phyloP scores from a whole-genome alignment of 2,329 filamentous ascomycete genomes.

The Alternaria burnsii region DNA sequence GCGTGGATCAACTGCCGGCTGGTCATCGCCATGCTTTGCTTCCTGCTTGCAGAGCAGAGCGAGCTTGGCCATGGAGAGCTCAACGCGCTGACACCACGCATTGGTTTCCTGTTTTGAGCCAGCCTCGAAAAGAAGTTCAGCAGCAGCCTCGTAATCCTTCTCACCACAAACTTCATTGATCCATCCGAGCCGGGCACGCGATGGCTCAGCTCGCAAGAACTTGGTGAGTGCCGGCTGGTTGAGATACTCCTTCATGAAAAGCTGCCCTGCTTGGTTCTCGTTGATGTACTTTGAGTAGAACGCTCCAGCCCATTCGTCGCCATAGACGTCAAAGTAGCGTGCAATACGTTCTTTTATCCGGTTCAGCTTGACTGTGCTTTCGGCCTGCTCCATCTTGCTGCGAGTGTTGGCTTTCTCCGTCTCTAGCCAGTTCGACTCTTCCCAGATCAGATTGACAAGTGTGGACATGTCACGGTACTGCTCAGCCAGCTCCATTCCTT shows the following conservation, averaged over 20 bases:
- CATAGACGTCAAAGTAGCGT: slow-evolving; percentile 69
- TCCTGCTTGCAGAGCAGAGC: slow-evolving; percentile 57
- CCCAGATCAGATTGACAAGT: slow-evolving; percentile 63
- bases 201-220: slow-evolving; percentile 76
- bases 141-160: slow-evolving; percentile 76
- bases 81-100: slow-evolving; percentile 91
- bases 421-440: slow-evolving; percentile 54
- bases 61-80: slow-evolving; percentile 91
- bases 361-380: slow-evolving; percentile 52
- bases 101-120: slow-evolving; percentile 77
- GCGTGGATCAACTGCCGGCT: slow-evolving; percentile 46
- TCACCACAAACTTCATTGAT: slow-evolving; percentile 89
- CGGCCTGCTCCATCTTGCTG: slow-evolving; percentile 48
- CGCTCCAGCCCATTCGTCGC: slow-evolving; percentile 73
- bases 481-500: slow-evolving; percentile 69
- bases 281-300: slow-evolving; percentile 82
- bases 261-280: slow-evolving; percentile 50
- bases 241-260: slow-evolving; percentile 73
- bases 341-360: slow-evolving; percentile 55
- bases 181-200: slow-evolving; percentile 84
- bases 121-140: slow-evolving; percentile 73
- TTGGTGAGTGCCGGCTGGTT: slow-evolving; percentile 77
- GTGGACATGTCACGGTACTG: slow-evolving; percentile 69
- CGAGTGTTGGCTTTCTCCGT: slow-evolving; percentile 37
- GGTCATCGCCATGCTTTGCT: slow-evolving; percentile 56